Percentiles rank a stretch among this genome's conserved stretches.
Conservation (phyloP, 345 rosid genomes). For the Viola odorata region DNA sequence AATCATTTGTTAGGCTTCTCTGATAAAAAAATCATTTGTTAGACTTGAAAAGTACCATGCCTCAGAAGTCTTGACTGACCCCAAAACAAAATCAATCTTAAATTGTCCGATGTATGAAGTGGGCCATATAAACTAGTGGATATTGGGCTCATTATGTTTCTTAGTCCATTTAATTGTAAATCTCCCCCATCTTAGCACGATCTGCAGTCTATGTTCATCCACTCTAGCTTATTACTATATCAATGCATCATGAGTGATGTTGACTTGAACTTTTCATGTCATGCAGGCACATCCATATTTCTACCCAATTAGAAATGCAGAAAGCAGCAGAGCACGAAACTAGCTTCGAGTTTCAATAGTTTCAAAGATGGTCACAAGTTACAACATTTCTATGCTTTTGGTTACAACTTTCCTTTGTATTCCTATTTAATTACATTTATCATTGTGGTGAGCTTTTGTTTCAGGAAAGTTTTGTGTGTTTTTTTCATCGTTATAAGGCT, state of each 20-base stretch:
- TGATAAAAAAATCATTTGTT: too few relatives aligned
- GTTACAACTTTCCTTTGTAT: conserved; percentile 8
- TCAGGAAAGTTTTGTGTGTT: conserved; percentile 2
- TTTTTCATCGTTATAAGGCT: conserved; percentile 6
- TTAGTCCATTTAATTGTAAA: too few relatives aligned
- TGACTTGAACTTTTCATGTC: neutral
- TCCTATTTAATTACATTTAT: conserved; percentile 10
- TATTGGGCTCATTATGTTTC: too few relatives aligned
- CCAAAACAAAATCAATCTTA: too few relatives aligned
- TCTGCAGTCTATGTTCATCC: too few relatives aligned
- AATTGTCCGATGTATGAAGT: too few relatives aligned
- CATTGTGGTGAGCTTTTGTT: conserved; percentile 12
- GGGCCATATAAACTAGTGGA: too few relatives aligned
- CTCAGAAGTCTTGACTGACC: too few relatives aligned
- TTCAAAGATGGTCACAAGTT: conserved; percentile 16
- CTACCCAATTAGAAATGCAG: conserved; percentile 77
- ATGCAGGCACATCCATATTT: conserved; percentile 90
- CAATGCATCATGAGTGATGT: neutral
- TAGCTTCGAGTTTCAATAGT: conserved; percentile 22
- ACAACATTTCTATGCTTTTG: conserved; percentile 4
- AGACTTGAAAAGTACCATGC: too few relatives aligned
- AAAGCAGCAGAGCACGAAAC: conserved; percentile 63
- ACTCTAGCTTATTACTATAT: neutral
- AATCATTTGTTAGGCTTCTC: too few relatives aligned
- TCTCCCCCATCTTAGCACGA: too few relatives aligned